Evolutionary conservation across 148 eudicot species (phyloP).

Genomic region (Chenopodium berlandieri): DNA sequence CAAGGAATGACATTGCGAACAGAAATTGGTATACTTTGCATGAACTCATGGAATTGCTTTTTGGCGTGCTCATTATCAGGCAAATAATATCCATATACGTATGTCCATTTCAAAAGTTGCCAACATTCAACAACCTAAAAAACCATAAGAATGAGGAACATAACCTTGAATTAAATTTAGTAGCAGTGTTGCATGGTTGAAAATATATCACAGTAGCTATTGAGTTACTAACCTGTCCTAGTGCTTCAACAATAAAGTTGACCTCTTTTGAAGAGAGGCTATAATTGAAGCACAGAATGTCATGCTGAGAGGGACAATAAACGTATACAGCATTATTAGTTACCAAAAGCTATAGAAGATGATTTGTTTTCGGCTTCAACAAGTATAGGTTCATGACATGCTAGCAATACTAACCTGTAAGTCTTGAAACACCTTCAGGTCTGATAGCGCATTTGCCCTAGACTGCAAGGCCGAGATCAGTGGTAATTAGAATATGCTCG

Average conservation of each 20-base stretch:
- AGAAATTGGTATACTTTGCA: constrained; percentile 38
- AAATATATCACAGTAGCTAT: background rate
- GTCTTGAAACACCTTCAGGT: constrained; percentile 8
- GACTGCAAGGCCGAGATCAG: constrained; percentile 18
- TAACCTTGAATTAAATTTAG: background rate
- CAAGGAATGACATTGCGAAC: no score
- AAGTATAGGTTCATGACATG: background rate
- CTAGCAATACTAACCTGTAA: constrained; percentile 12
- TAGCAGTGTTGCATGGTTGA: background rate
- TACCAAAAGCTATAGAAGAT: background rate
- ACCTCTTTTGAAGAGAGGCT: background rate
- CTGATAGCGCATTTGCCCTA: constrained; percentile 16
- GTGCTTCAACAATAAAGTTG: constrained; percentile 24
- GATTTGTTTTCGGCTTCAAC: background rate
- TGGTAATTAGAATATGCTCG: no score
- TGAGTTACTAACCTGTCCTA: constrained; percentile 16
- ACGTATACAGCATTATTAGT: background rate
- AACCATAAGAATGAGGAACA: background rate
- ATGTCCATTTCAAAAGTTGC: constrained; percentile 59
- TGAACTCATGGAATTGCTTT: constrained; percentile 45
- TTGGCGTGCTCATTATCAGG: constrained; percentile 35
- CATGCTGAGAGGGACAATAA: constrained; percentile 10
- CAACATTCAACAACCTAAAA: constrained; percentile 50
- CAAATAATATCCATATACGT: constrained; percentile 50
- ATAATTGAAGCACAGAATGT: background rate